phyloP scores from a whole-genome alignment of 2,329 filamentous ascomycete species.

The Aspergillus sp. region DNA sequence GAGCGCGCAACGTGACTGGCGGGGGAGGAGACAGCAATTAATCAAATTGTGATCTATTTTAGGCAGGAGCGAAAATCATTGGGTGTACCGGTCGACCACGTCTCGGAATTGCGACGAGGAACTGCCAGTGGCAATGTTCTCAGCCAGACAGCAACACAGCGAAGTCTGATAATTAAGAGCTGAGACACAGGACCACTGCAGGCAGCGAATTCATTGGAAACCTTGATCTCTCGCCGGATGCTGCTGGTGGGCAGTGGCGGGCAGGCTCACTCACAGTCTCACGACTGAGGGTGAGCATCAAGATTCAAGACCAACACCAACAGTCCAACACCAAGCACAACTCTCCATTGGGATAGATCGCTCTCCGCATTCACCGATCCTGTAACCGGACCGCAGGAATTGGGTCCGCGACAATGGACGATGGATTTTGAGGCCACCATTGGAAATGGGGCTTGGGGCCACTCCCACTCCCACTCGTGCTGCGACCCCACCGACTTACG shows the following conservation, averaged over 20 bases:
- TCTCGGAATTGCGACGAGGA: not conserved
- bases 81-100: not conserved
- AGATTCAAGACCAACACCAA: not conserved
- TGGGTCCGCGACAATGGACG: slow-evolving; percentile 13
- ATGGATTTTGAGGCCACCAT: slow-evolving; percentile 11
- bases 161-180: not conserved
- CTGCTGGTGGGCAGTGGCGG: not conserved
- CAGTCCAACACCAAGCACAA: not conserved
- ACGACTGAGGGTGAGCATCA: not conserved
- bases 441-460: not conserved
- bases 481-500: slow-evolving; percentile 19
- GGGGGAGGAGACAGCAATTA: slow-evolving; percentile 4
- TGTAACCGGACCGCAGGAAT: slow-evolving; percentile 10
- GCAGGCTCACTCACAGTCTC: not conserved
- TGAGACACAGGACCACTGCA: not conserved
- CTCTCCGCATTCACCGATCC: slow-evolving; percentile 17
- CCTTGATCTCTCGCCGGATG: not conserved
- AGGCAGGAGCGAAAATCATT: slow-evolving; percentile 10
- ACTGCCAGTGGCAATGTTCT: not conserved
- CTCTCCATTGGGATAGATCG: slow-evolving; percentile 7
- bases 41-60: slow-evolving; percentile 16
- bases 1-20: not conserved
- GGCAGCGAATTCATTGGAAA: not conserved
- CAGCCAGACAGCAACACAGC: not conserved
- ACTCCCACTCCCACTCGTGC: slow-evolving; percentile 22